These are phyloP conservation scores for Arabidopsis hybrid DNA, from an alignment of 441 rosid genomes.

Conservation along the genomic window DNA sequence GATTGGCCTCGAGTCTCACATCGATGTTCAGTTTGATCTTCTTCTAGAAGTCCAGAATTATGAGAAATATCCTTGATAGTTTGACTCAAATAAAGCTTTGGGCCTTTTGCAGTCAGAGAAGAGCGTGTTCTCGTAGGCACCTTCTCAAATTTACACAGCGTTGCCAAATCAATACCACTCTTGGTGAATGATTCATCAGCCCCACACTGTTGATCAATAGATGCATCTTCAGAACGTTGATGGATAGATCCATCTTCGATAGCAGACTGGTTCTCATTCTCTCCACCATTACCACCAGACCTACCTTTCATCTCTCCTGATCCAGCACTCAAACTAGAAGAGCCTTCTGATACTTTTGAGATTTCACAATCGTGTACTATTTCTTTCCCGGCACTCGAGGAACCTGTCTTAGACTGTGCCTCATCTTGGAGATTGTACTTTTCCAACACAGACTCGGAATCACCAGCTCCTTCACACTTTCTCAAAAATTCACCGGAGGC, in stretches of 20 bases:
- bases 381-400: constrained; percentile 60
- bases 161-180: constrained; percentile 62
- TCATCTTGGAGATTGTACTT: constrained; percentile 56
- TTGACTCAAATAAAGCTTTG: constrained; percentile 53
- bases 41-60: constrained; percentile 48
- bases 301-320: constrained; percentile 57
- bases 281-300: constrained; percentile 38
- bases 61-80: constrained; percentile 50
- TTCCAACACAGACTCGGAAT: constrained; percentile 56
- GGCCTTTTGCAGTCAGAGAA: constrained; percentile 57
- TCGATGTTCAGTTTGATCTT: constrained; percentile 46
- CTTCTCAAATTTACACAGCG: constrained; percentile 79
- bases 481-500: constrained; percentile 48
- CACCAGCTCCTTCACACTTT: constrained; percentile 62
- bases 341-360: constrained; percentile 52
- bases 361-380: constrained; percentile 50
- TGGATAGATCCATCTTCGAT: constrained; percentile 49
- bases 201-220: constrained; percentile 39
- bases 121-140: constrained; percentile 90
- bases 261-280: constrained; percentile 52
- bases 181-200: constrained; percentile 53
- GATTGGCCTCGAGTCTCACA: constrained; percentile 47
- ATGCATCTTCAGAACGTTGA: constrained; percentile 46
- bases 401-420: constrained; percentile 60
- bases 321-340: constrained; percentile 48